These are phyloP conservation scores for Saccharata proteae DNA, from an alignment of 2,329 filamentous ascomycete species.

Conservation along the genomic window DNA sequence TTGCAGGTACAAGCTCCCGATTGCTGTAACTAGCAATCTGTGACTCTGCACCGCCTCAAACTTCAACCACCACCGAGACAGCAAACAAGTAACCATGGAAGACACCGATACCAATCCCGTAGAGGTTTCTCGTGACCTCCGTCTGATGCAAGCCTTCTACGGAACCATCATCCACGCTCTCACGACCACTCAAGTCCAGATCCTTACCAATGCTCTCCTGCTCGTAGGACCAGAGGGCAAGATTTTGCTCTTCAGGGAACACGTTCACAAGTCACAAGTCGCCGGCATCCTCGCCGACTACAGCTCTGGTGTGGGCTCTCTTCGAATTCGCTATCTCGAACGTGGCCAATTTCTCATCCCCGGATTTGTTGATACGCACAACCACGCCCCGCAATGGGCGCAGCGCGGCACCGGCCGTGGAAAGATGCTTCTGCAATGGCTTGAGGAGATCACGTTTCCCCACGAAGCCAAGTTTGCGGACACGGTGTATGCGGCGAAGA, in stretches of 20 bases:
- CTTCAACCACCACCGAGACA: too few relatives aligned
- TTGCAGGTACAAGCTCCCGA: too few relatives aligned
- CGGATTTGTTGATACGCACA: slow-evolving; percentile 55
- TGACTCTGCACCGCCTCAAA: too few relatives aligned
- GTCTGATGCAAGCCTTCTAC: slow-evolving; percentile 7
- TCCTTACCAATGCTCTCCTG: slow-evolving; percentile 5
- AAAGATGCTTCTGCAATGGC: slow-evolving; percentile 38
- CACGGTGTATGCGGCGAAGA: slow-evolving; percentile 31
- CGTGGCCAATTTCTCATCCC: slow-evolving; percentile 44
- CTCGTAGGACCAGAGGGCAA: slow-evolving; percentile 6
- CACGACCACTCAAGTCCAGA: slow-evolving; percentile 6
- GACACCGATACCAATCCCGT: too few relatives aligned
- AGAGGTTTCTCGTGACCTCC: slow-evolving; percentile 8
- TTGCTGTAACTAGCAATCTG: too few relatives aligned
- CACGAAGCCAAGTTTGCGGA: slow-evolving; percentile 51
- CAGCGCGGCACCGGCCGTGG: slow-evolving; percentile 34
- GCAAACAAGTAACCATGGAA: too few relatives aligned
- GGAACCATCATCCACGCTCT: slow-evolving; percentile 8
- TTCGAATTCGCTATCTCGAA: slow-evolving; percentile 19
- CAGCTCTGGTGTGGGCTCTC: slow-evolving; percentile 5
- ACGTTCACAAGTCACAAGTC: slow-evolving; percentile 7
- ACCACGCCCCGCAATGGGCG: slow-evolving; percentile 50
- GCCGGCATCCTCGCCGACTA: slow-evolving; percentile 6
- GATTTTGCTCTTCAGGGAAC: slow-evolving; percentile 7
- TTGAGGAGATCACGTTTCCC: slow-evolving; percentile 51